These are phyloP conservation scores for Sextonia rubra DNA, from an alignment of 164 flowering plant species.

Conservation along the genomic window DNA sequence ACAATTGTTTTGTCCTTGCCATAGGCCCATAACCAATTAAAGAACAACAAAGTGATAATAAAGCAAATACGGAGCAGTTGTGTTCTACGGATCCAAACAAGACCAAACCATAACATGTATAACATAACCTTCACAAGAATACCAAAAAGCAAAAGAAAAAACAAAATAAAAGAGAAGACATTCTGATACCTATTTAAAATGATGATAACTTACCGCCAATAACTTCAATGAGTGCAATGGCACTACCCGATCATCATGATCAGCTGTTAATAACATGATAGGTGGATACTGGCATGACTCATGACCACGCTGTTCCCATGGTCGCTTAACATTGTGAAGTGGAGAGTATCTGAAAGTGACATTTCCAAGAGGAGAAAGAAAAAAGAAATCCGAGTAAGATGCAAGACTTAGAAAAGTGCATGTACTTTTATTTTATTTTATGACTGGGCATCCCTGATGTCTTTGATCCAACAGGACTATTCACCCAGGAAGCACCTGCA, in stretches of 20 bases:
- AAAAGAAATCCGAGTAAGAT: neutral
- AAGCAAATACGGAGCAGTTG: too few species aligned
- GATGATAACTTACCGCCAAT: slow-evolving; percentile 63
- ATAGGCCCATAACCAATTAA: too few species aligned
- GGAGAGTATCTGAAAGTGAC: slow-evolving; percentile 75
- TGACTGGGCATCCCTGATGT: too few species aligned
- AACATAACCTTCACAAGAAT: neutral
- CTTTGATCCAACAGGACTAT: too few species aligned
- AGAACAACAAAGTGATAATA: too few species aligned
- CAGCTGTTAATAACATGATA: slow-evolving; percentile 94
- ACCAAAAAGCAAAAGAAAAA: too few species aligned
- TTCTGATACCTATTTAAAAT: neutral
- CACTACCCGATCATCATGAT: slow-evolving; percentile 98
- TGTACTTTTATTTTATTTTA: too few species aligned
- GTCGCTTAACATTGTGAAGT: slow-evolving; percentile 89
- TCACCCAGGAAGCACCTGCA: too few species aligned
- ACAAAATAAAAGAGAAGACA: too few species aligned
- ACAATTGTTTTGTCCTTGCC: too few species aligned
- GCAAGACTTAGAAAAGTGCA: neutral
- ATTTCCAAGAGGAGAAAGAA: too few species aligned
- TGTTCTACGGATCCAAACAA: too few species aligned
- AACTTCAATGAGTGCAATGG: slow-evolving; percentile 91
- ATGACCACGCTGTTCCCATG: slow-evolving; percentile 67
- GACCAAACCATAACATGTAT: neutral
- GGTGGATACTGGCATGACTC: slow-evolving; percentile 65